Percentiles rank a stretch among this genome's conserved stretches.
Conservation (phyloP, 1,139 yeast species). For the Geotrichum candidum region DNA sequence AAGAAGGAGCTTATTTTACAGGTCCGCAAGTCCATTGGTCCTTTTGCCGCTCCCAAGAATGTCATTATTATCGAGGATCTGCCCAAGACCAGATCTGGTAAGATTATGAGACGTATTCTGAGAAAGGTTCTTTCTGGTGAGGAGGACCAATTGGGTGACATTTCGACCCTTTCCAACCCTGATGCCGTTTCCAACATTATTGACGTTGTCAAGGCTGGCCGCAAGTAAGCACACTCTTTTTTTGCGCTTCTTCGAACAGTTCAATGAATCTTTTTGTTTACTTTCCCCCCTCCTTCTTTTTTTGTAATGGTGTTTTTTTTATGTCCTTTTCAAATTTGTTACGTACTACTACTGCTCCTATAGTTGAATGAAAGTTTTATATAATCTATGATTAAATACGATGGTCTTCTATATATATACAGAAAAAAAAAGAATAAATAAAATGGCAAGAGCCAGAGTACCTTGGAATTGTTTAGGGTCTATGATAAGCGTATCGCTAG, state of each 20-base stretch:
- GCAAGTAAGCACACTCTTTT: slow-evolving; percentile 5
- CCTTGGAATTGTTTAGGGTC: neutral
- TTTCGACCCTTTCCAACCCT: slow-evolving; percentile 78
- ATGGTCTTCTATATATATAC: neutral
- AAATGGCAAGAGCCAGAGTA: neutral
- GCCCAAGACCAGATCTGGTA: slow-evolving; percentile 93
- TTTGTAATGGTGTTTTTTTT: neutral
- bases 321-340: neutral
- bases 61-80: slow-evolving; percentile 74
- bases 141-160: slow-evolving; percentile 83
- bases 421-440: neutral
- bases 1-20: slow-evolving; percentile 72
- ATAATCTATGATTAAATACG: neutral
- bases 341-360: neutral
- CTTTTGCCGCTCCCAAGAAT: slow-evolving; percentile 88
- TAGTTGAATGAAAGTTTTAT: neutral
- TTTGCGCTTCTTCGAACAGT: neutral
- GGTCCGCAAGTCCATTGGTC: slow-evolving; percentile 83
- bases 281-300: neutral
- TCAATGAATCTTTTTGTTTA: neutral
- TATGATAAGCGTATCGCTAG: neutral
- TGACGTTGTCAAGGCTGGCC: slow-evolving; percentile 16
- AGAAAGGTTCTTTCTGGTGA: slow-evolving; percentile 79
- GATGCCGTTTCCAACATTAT: slow-evolving; percentile 70
- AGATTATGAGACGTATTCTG: slow-evolving; percentile 90